Percentiles rank a stretch among this genome's conserved stretches.
Conservation (phyloP, 192 early-diverging fungal species). For the Coemansia sp. region DNA sequence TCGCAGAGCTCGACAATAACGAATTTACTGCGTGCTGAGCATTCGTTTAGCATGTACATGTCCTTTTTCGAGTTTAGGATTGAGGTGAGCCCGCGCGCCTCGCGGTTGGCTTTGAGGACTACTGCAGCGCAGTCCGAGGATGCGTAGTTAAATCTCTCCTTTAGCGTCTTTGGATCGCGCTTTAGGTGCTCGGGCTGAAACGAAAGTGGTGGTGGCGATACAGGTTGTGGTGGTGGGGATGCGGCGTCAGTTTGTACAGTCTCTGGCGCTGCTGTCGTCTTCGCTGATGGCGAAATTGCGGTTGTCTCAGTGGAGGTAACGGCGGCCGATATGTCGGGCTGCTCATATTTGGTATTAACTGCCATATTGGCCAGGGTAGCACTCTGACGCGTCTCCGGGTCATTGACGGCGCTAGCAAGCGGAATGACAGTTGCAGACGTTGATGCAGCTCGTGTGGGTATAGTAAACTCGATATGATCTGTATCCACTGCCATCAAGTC, state of each 20-base stretch:
- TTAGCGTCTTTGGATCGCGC: conserved; percentile 61
- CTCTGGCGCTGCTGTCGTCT: neutral
- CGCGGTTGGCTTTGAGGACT: conserved; percentile 81
- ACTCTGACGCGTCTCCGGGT: neutral
- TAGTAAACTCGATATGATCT: neutral
- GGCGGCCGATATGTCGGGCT: neutral
- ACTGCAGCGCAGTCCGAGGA: conserved; percentile 93
- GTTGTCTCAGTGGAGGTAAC: neutral
- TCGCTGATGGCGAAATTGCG: neutral
- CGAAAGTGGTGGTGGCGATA: neutral
- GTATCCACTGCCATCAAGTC: conserved; percentile 5
- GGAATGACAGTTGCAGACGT: neutral
- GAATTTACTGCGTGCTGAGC: conserved; percentile 72
- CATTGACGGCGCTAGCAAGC: neutral
- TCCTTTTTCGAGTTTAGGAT: conserved; percentile 93
- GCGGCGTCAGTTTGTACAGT: neutral
- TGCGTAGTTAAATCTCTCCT: conserved; percentile 95
- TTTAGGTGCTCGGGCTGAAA: conserved; percentile 3
- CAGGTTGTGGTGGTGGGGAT: neutral
- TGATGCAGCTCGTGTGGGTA: neutral
- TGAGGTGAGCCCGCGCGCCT: conserved; percentile 77
- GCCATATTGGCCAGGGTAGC: neutral
- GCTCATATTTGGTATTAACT: neutral
- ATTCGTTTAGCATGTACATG: conserved; percentile 94
- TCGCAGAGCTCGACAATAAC: conserved; percentile 96